phyloP scores from a whole-genome alignment of 208 protist species.

The Leishmania guyanensis region DNA sequence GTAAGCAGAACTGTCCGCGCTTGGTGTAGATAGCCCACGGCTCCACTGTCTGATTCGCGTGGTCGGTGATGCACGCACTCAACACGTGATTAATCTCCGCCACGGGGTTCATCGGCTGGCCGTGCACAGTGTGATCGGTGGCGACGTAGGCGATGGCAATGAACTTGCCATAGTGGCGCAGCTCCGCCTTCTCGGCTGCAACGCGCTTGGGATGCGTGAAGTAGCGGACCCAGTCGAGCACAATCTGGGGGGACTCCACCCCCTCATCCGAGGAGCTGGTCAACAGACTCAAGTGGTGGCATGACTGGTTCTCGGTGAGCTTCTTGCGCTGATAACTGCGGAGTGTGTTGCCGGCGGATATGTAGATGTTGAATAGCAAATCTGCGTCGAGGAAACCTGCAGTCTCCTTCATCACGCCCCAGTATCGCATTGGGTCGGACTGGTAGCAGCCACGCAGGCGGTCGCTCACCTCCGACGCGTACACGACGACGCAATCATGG shows the following conservation, averaged over 20 bases:
- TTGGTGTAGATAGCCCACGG: conserved; percentile 63
- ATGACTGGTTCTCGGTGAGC: conserved; percentile 19
- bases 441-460: conserved; percentile 64
- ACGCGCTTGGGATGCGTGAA: conserved; percentile 47
- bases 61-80: conserved; percentile 59
- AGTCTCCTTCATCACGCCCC: conserved; percentile 56
- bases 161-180: conserved; percentile 54
- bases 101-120: conserved; percentile 62
- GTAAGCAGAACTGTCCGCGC: conserved; percentile 64
- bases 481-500: conserved; percentile 58
- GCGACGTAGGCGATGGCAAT: conserved; percentile 68
- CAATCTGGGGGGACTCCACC: conserved; percentile 31
- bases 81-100: conserved; percentile 63
- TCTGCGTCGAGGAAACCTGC: conserved; percentile 54
- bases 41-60: conserved; percentile 49
- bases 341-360: conserved; percentile 52
- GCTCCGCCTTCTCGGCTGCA: conserved; percentile 50
- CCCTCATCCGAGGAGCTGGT: conserved; percentile 15
- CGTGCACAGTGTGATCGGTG: conserved; percentile 66
- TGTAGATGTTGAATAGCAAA: conserved; percentile 58
- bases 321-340: conserved; percentile 48
- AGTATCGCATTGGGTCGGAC: conserved; percentile 75
- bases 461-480: conserved; percentile 69
- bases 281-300: conserved; percentile 10
- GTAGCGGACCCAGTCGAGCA: conserved; percentile 58